Base-by-base conservation (phyloP, 2,329 filamentous ascomycete genomes). In the Diaporthe sp. region DNA sequence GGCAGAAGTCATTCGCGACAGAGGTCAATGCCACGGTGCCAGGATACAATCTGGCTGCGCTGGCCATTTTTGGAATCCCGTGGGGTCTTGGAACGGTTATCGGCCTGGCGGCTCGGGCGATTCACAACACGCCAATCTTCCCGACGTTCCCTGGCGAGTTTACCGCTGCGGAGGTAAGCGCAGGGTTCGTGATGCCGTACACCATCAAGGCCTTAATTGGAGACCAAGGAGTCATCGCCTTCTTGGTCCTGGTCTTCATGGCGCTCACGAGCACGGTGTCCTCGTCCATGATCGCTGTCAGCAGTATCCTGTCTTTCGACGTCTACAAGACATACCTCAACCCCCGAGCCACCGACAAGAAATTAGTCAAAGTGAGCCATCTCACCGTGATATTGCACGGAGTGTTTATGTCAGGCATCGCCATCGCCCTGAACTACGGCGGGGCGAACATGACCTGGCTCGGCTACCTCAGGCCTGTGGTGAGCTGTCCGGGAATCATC, bases 291-390 rank as follows among this genome's bases (percentile, higher is more conserved):
- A 89, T 89, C 65, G 87, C 87, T 1, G 87, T 88, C 31, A 87
- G 85, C 81, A 87, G 85, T 74, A 88, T 89, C 58, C 80, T 89
- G 10, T 87, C 86, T 7, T 85, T 87, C 68, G 87, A 89, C 76
- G 78, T 88, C n/a, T 89, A 86, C 80, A 85, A 86, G 67, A 88
- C 86, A 5, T 89, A 89, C 76, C 82, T 88, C 81, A 86, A 88
- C 75, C 86, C 86, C 0, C 79, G 81, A 12, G 87, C 87, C 0
- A 84, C 82, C 1, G 86, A 88, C 78, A 82, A 82, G 47, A 81
- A 83, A 47, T 82, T 86, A 0, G 80, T 89, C 3, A 79, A 81
- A 22, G 84, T 87, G 39, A 88, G 87, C 61, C 88, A 89, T 75
- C 76, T 85, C n/a, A 84, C 84, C 1, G 87, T 89, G 0, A 81